Evolutionary conservation across 2,329 filamentous ascomycete species (phyloP).

Genomic region (Pezicula rhizophila): DNA sequence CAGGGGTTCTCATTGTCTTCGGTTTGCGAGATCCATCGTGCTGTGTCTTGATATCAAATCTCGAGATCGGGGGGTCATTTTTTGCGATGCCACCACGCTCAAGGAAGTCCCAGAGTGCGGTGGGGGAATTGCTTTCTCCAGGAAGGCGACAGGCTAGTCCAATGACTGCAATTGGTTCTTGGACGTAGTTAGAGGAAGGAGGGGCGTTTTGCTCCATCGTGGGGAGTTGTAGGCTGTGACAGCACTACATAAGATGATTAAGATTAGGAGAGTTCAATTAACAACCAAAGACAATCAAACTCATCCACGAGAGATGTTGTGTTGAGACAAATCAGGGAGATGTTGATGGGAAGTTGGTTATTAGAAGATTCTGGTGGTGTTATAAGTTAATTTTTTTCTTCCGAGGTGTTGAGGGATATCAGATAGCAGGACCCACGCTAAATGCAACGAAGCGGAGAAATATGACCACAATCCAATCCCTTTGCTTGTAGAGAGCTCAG

Average conservation of each 20-base stretch:
- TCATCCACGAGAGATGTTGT: too few species aligned
- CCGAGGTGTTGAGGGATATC: too few species aligned
- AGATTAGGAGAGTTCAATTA: not conserved
- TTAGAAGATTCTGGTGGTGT: too few species aligned
- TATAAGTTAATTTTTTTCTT: too few species aligned
- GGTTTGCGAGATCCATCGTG: constrained; percentile 59
- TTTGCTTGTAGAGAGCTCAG: not conserved
- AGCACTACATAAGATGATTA: not conserved
- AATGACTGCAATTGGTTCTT: constrained; percentile 1
- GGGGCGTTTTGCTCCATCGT: not conserved
- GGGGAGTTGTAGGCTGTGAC: not conserved
- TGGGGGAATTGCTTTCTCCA: constrained; percentile 29
- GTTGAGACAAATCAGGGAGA: too few species aligned
- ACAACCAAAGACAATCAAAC: too few species aligned
- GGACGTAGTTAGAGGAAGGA: not conserved
- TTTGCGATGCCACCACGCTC: constrained; percentile 69
- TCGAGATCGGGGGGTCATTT: constrained; percentile 50
- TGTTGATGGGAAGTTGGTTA: too few species aligned
- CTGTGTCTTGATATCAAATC: constrained; percentile 65
- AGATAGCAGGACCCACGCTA: too few species aligned
- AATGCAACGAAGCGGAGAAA: too few species aligned
- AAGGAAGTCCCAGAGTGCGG: constrained; percentile 36
- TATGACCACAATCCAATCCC: not conserved
- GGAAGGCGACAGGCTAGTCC: constrained; percentile 2
- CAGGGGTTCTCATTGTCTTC: constrained; percentile 66